Conservation (phyloP, 2,329 filamentous ascomycete genomes). For the Hortaea sp. region DNA sequence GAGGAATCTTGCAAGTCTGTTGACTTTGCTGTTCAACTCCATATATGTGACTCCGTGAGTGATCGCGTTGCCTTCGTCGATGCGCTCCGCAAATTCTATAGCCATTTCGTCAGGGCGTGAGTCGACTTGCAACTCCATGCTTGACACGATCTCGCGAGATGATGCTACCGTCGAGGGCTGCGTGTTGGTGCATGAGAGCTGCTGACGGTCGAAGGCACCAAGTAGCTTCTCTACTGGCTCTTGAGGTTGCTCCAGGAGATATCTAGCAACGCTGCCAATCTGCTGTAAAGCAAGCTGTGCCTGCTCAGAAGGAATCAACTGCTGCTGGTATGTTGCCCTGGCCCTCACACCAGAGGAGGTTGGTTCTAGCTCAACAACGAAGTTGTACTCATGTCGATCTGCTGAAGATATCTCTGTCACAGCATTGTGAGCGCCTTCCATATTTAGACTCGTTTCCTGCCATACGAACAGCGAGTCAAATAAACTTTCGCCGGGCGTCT, state of each 20-base stretch:
- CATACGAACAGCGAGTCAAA: constrained; percentile 78
- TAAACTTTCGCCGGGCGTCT: constrained; percentile 46
- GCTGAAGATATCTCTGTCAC: constrained; percentile 50
- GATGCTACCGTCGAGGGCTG: constrained; percentile 18
- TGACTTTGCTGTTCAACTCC: constrained; percentile 54
- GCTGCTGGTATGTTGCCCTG: constrained; percentile 46
- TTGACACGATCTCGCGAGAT: constrained; percentile 24
- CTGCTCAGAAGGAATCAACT: constrained; percentile 46
- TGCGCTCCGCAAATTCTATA: constrained; percentile 50
- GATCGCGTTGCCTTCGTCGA: constrained; percentile 28
- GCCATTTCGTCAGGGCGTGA: constrained; percentile 39
- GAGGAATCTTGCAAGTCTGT: constrained; percentile 52
- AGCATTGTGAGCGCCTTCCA: background rate
- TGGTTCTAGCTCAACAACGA: constrained; percentile 71
- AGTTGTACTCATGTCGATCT: constrained; percentile 66
- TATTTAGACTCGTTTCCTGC: constrained; percentile 57
- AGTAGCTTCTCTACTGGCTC: constrained; percentile 24
- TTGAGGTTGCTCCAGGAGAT: constrained; percentile 32
- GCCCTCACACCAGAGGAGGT: constrained; percentile 34
- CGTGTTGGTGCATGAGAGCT: constrained; percentile 33
- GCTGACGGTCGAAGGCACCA: constrained; percentile 12
- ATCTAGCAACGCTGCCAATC: constrained; percentile 43
- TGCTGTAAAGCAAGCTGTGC: constrained; percentile 50
- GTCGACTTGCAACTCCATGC: constrained; percentile 41
- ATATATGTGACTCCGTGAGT: constrained; percentile 49